Percentiles rank a stretch among this genome's conserved stretches.
phyloP scores from a whole-genome alignment of 192 early-diverging fungal species.

The Mortierella alpina region DNA sequence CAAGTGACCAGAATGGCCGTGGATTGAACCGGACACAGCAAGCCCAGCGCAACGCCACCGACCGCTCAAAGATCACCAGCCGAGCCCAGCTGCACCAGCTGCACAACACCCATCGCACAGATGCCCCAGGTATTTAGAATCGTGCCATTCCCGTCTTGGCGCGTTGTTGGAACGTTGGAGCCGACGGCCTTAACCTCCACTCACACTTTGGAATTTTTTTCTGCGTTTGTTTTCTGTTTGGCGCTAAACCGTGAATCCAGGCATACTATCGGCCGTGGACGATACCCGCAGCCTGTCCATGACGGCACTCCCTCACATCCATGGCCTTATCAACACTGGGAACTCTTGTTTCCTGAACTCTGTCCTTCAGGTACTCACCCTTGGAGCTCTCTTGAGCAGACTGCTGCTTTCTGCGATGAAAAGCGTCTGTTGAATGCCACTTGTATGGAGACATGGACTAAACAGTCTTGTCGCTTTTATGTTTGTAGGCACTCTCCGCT shows the following conservation, averaged over 20 bases:
- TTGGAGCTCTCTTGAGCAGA: too few species aligned
- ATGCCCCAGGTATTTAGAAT: background rate
- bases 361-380: conserved; percentile 77
- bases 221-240: too few species aligned
- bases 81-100: conserved; percentile 38
- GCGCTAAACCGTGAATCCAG: background rate
- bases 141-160: background rate
- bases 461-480: conserved; percentile 6
- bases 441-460: too few species aligned
- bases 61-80: conserved; percentile 46
- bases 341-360: conserved; percentile 97
- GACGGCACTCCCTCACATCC: conserved; percentile 47
- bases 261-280: conserved; percentile 19
- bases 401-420: too few species aligned
- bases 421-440: too few species aligned
- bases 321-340: conserved; percentile 88
- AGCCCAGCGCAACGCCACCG: conserved; percentile 32
- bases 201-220: too few species aligned
- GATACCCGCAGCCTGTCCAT: conserved; percentile 2
- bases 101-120: conserved; percentile 5
- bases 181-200: too few species aligned
- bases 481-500: conserved; percentile 55
- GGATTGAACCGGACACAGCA: background rate
- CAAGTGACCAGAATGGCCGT: background rate
- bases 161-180: too few species aligned